These are phyloP conservation scores for Tillandsia leiboldiana DNA, from an alignment of 176 grass and related monocot genomes.

Conservation along the genomic window DNA sequence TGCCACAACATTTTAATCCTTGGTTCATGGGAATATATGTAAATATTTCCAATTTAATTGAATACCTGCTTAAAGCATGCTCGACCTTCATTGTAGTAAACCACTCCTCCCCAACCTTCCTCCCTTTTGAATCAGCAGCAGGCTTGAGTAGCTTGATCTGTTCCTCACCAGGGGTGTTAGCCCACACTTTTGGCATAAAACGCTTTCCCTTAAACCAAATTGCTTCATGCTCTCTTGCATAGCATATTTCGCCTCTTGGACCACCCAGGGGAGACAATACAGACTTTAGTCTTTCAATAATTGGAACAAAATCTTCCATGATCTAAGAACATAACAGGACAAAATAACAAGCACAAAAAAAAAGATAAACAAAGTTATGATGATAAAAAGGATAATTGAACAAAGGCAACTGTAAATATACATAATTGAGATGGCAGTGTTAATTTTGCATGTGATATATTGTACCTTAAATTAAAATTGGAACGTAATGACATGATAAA, in stretches of 20 bases:
- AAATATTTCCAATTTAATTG: neutral
- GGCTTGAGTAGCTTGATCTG: constrained; percentile 85
- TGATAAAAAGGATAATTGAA: neutral
- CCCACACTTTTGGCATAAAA: constrained; percentile 71
- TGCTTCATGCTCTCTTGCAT: constrained; percentile 82
- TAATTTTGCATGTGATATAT: neutral
- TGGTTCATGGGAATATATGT: too few relatives aligned
- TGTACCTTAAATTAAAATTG: too few relatives aligned
- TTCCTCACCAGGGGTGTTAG: constrained; percentile 62
- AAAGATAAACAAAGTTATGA: neutral
- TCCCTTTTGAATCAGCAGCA: constrained; percentile 85
- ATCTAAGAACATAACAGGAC: constrained; percentile 29
- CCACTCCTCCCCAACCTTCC: constrained; percentile 96
- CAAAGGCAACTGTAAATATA: neutral
- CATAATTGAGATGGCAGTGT: neutral
- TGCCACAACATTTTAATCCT: too few relatives aligned
- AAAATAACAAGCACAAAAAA: neutral
- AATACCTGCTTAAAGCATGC: constrained; percentile 66
- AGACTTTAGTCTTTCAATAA: constrained; percentile 79
- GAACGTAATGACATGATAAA: neutral
- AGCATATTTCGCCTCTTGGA: constrained; percentile 84
- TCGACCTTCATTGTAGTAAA: constrained; percentile 82
- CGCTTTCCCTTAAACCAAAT: constrained; percentile 94
- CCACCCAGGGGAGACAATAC: constrained; percentile 58
- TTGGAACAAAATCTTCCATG: constrained; percentile 69